Evolutionary conservation across 2,329 filamentous ascomycete species (phyloP).

Genomic region (Metarhizium sp.): DNA sequence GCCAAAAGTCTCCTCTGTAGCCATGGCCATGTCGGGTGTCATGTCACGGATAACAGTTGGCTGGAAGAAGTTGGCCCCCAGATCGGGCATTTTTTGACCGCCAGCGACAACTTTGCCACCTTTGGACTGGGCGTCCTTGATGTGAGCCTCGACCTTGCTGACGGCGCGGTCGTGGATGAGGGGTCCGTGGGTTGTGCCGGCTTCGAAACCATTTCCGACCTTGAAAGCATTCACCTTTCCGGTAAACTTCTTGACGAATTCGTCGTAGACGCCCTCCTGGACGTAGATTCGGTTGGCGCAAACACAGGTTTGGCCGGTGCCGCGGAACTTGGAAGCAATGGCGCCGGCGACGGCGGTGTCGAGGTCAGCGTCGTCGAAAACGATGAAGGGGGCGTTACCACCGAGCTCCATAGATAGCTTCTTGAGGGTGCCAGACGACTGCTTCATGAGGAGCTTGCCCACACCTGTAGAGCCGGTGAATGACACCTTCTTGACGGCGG

Average conservation of each 20-base stretch:
- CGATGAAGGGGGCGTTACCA: constrained; percentile 92
- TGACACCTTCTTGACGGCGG: constrained; percentile 76
- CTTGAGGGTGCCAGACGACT: constrained; percentile 78
- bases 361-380: constrained; percentile 90
- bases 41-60: constrained; percentile 85
- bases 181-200: constrained; percentile 67
- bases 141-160: constrained; percentile 69
- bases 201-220: constrained; percentile 64
- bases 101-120: constrained; percentile 68
- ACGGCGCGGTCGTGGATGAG: constrained; percentile 79
- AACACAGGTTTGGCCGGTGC: constrained; percentile 91
- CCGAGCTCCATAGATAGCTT: constrained; percentile 79
- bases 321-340: constrained; percentile 83
- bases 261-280: constrained; percentile 68
- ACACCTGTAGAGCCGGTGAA: constrained; percentile 77
- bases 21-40: constrained; percentile 75
- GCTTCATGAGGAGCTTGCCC: constrained; percentile 76
- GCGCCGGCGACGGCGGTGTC: constrained; percentile 77
- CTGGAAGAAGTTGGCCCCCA: constrained; percentile 81
- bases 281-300: constrained; percentile 79
- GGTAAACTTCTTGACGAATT: constrained; percentile 59
- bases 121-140: constrained; percentile 68
- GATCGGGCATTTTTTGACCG: constrained; percentile 61
- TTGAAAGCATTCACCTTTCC: constrained; percentile 66
- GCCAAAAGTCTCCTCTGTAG: constrained; percentile 88